Base-by-base conservation (phyloP, 2,329 filamentous ascomycete species). In the Apiospora koreana region DNA sequence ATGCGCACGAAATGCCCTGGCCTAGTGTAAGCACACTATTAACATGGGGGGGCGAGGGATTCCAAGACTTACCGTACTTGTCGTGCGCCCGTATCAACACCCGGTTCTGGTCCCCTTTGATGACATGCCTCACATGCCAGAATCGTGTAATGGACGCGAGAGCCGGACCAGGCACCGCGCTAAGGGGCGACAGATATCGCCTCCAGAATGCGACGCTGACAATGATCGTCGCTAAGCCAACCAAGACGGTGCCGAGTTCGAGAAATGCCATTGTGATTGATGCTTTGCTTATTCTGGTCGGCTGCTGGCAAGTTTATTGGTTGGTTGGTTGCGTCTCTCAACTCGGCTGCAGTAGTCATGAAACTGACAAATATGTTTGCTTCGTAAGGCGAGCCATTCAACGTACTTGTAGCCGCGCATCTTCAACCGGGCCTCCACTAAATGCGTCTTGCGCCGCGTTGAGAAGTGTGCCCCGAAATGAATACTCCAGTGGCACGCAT, bases 1-100 rank as follows among this genome's bases (percentile, higher is more conserved):
- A 85, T 83, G 12, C 83, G 82, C 31, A 85, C 80, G 71, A 85
- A 84, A 38, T 79, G 73, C 3, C 79, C 78, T 81, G 46, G 8
- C 14, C 1, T 18, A 2, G n/a, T 23, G 21, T 42, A 42, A 62
- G 54, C 54, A 38, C 2, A 38, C 5, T 2, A 21, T 21, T 0
- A 3, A 18, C 28, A 28, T 1, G 4, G 4, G 1, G 28, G 12
- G 16, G 9, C 4, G 5, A 9, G 25, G 50, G 14, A 6, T 31
- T 48, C n/a, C 14, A 6, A n/a, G 18, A 1, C 2, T 41, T 76
- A 80, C 82, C 81, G 71, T 84, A 78, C 70, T 81, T 78, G 16
- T 80, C 75, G 71, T 83, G 83, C n/a, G 79, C 74, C 16, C 72
- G 75, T 41, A 82, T 79, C 1, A 80, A 76, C 45, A 77, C 78